Conservation (phyloP, 2,329 filamentous ascomycete genomes). For the Lasiodiplodia sp. region DNA sequence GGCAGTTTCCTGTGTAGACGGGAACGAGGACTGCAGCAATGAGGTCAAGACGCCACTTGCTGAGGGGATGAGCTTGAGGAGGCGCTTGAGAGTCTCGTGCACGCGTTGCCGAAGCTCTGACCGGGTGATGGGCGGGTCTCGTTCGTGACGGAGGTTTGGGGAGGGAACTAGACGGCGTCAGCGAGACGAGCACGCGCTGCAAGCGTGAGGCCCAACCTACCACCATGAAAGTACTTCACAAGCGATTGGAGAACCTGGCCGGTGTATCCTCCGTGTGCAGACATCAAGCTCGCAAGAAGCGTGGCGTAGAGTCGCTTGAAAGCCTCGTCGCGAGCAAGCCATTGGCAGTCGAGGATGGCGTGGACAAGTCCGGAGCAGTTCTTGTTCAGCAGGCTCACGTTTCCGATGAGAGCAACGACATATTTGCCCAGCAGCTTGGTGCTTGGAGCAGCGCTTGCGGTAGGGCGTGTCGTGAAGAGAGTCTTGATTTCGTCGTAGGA, state of each 20-base stretch:
- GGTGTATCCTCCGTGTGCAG: constrained; percentile 82
- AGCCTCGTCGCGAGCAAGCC: constrained; percentile 67
- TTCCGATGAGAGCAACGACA: constrained; percentile 64
- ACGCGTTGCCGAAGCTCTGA: constrained; percentile 74
- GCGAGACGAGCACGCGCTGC: constrained; percentile 34
- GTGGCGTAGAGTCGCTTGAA: constrained; percentile 65
- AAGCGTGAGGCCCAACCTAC: constrained; percentile 45
- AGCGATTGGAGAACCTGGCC: constrained; percentile 79
- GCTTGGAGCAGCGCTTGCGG: constrained; percentile 58
- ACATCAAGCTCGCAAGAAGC: constrained; percentile 71
- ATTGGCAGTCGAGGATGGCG: constrained; percentile 64
- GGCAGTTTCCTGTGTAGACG: constrained; percentile 77
- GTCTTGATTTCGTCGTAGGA: constrained; percentile 64
- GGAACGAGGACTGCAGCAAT: constrained; percentile 73
- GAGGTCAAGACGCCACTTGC: constrained; percentile 74
- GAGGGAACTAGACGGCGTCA: constrained; percentile 58
- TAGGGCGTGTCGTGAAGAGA: constrained; percentile 58
- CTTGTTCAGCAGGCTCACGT: constrained; percentile 62
- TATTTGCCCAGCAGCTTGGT: constrained; percentile 64
- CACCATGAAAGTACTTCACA: constrained; percentile 74
- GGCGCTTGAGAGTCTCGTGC: constrained; percentile 76
- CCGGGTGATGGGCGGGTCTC: constrained; percentile 65
- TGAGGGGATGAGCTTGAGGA: constrained; percentile 83
- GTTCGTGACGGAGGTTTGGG: constrained; percentile 60
- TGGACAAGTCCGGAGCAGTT: constrained; percentile 65